Conservation (phyloP, 2,329 filamentous ascomycete species). For the Acephala macrosclerotiorum region DNA sequence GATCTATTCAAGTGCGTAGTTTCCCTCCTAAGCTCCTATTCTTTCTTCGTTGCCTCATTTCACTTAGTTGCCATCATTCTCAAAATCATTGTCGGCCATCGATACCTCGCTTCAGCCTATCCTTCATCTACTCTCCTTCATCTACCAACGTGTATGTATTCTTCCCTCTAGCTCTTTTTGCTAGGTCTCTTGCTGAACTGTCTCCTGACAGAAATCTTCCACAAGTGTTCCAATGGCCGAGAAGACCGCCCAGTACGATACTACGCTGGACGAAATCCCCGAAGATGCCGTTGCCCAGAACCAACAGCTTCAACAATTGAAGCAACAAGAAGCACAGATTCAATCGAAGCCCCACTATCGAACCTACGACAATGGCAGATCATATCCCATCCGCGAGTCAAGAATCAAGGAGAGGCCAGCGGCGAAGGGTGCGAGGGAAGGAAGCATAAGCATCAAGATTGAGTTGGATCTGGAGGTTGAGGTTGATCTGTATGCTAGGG, state of each 20-base stretch:
- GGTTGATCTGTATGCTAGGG: slow-evolving; percentile 9
- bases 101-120: neutral
- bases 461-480: slow-evolving; percentile 15
- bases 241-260: neutral
- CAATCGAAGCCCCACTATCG: neutral
- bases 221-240: neutral
- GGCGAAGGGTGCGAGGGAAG: neutral
- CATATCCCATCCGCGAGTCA: slow-evolving; percentile 5
- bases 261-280: neutral
- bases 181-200: neutral
- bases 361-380: slow-evolving; percentile 4
- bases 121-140: neutral
- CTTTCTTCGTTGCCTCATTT: neutral
- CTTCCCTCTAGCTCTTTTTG: no score
- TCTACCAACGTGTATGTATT: neutral
- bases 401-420: slow-evolving; percentile 9
- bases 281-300: neutral
- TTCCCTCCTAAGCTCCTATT: neutral
- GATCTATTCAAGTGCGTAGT: neutral
- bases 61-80: neutral
- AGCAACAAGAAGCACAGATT: neutral
- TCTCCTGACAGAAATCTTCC: neutral
- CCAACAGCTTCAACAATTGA: neutral
- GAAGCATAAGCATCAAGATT: no score
- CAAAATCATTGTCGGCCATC: neutral